phyloP scores from a whole-genome alignment of 768 basidiomycete genomes.

The Lactifluus echinatus region DNA sequence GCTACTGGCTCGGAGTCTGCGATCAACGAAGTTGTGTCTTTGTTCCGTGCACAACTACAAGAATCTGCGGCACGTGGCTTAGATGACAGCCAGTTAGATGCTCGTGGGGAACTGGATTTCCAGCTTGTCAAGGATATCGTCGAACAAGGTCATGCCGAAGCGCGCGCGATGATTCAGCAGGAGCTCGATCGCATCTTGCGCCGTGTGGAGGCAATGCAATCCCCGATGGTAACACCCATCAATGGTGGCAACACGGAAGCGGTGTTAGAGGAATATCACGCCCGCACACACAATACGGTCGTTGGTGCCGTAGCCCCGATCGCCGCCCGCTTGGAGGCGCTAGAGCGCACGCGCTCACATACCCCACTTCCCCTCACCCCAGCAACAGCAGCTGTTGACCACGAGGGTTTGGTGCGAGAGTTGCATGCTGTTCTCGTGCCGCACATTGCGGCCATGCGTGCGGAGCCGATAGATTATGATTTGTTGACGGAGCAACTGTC shows the following conservation, averaged over 20 bases:
- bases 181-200: constrained; percentile 49
- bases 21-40: constrained; percentile 55
- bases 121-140: constrained; percentile 64
- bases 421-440: constrained; percentile 51
- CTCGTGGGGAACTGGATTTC: constrained; percentile 70
- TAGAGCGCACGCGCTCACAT: constrained; percentile 33
- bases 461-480: constrained; percentile 72
- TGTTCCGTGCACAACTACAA: constrained; percentile 61
- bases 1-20: constrained; percentile 40
- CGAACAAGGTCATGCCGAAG: constrained; percentile 56
- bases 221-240: constrained; percentile 20
- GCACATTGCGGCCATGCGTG: constrained; percentile 47
- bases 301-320: constrained; percentile 49
- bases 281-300: constrained; percentile 49
- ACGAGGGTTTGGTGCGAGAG: constrained; percentile 53
- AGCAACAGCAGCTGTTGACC: constrained; percentile 27
- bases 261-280: constrained; percentile 49
- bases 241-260: constrained; percentile 27
- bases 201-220: constrained; percentile 30
- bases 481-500: constrained; percentile 63
- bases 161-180: constrained; percentile 46
- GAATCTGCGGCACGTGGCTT: constrained; percentile 48
- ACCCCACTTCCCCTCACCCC: constrained; percentile 26
- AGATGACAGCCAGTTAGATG: constrained; percentile 61
- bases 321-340: constrained; percentile 48